phyloP scores from a whole-genome alignment of 1,284 basidiomycete species.

The Tausonia pullulans region DNA sequence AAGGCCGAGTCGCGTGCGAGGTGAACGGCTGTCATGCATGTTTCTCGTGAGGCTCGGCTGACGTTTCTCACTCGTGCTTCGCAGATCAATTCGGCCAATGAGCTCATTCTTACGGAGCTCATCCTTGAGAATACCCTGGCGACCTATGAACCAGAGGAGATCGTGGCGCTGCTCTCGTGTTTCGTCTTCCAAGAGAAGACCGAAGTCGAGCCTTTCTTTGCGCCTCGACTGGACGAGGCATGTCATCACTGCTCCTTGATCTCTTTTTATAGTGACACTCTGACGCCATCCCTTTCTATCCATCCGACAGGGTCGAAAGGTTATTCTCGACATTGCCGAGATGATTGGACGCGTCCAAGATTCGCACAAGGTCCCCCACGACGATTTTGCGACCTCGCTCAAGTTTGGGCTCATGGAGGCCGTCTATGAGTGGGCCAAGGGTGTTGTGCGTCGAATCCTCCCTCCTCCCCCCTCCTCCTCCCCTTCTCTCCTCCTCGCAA shows the following conservation, averaged over 20 bases:
- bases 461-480: neutral
- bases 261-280: neutral
- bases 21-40: conserved; percentile 34
- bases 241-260: conserved; percentile 7
- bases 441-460: conserved; percentile 55
- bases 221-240: conserved; percentile 56
- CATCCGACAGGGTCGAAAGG: conserved; percentile 50
- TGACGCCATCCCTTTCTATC: neutral
- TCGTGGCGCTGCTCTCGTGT: conserved; percentile 90
- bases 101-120: conserved; percentile 89
- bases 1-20: conserved; percentile 96
- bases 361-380: conserved; percentile 60
- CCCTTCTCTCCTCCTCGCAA: neutral
- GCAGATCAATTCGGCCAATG: conserved; percentile 93
- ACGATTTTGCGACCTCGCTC: conserved; percentile 59
- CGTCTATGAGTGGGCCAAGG: conserved; percentile 97
- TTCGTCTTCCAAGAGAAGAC: conserved; percentile 98
- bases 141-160: conserved; percentile 83
- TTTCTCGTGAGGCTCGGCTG: neutral
- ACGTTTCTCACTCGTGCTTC: neutral
- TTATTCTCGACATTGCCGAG: conserved; percentile 71
- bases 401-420: conserved; percentile 89
- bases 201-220: conserved; percentile 68
- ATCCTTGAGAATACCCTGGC: conserved; percentile 92
- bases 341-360: conserved; percentile 70